Percentiles rank a stretch among this genome's conserved stretches.
These are phyloP conservation scores for Trichoderma harzianum DNA, from an alignment of 2,329 filamentous ascomycete genomes.

Conservation along the genomic window DNA sequence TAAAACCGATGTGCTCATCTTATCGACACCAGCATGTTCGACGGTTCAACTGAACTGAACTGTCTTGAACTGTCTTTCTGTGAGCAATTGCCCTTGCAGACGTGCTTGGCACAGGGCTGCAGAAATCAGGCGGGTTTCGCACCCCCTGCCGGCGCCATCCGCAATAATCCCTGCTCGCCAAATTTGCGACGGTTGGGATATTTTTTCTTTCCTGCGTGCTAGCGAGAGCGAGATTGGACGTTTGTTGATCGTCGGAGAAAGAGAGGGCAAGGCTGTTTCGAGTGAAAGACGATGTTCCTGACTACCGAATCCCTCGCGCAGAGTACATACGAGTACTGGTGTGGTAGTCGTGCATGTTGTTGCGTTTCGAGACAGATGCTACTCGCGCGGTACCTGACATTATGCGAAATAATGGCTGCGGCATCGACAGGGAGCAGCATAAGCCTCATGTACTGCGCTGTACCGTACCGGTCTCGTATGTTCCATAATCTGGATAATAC, in stretches of 20 bases:
- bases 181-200: slow-evolving; percentile 24
- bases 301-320: background rate
- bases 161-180: slow-evolving; percentile 29
- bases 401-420: background rate
- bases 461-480: background rate
- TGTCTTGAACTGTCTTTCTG: background rate
- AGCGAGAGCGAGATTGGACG: slow-evolving; percentile 5
- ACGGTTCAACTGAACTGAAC: background rate
- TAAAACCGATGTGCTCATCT: background rate
- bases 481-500: background rate
- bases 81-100: background rate
- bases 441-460: background rate
- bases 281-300: background rate
- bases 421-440: background rate
- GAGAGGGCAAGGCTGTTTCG: background rate
- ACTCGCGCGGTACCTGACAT: background rate
- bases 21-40: background rate
- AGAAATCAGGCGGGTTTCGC: background rate
- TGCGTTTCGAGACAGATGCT: background rate
- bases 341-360: background rate
- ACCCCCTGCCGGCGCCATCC: slow-evolving; percentile 23
- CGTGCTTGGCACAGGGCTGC: background rate
- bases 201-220: background rate
- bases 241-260: slow-evolving; percentile 2
- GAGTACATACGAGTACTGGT: background rate